Percentiles rank a stretch among this genome's conserved stretches.
Evolutionary conservation across 805 yeast genomes (phyloP).

Genomic region (Debaryomyces hansenii): DNA sequence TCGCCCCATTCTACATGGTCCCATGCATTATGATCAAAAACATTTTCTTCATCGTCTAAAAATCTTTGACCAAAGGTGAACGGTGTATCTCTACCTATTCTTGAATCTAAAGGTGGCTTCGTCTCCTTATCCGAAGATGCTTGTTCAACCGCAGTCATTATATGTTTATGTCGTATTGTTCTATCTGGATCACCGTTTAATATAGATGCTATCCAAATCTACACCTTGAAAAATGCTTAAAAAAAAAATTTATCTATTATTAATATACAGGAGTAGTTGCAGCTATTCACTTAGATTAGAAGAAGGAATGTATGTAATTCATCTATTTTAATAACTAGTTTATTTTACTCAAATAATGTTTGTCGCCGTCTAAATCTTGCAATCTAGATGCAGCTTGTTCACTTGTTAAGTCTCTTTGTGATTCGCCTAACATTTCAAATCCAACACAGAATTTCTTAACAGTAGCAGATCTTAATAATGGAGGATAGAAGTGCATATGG

Average conservation of each 20-base stretch:
- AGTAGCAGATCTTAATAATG: slow-evolving; percentile 70
- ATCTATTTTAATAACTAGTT: background rate
- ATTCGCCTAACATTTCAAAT: slow-evolving; percentile 65
- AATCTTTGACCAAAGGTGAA: slow-evolving; percentile 89
- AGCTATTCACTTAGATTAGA: background rate
- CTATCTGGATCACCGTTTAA: too few species aligned
- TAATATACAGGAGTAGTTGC: background rate
- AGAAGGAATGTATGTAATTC: too few species aligned
- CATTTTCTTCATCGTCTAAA: slow-evolving; percentile 70
- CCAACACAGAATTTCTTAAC: slow-evolving; percentile 77
- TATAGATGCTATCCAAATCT: too few species aligned
- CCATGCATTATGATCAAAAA: slow-evolving; percentile 93
- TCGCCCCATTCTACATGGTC: slow-evolving; percentile 98
- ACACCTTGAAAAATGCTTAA: background rate
- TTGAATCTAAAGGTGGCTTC: slow-evolving; percentile 51
- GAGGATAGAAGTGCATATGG: slow-evolving; percentile 80
- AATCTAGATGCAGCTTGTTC: slow-evolving; percentile 65
- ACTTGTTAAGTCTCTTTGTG: slow-evolving; percentile 69
- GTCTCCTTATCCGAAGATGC: slow-evolving; percentile 12
- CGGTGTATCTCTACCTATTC: slow-evolving; percentile 84
- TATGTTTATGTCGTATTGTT: too few species aligned
- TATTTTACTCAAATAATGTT: slow-evolving; percentile 27
- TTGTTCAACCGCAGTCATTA: background rate
- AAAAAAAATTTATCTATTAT: background rate
- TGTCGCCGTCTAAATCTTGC: slow-evolving; percentile 40